Evolutionary conservation across 2,329 filamentous ascomycete species (phyloP), one percentile per base, ranked within the genome.

Genomic region (Fusarium pseudoanthophilum): DNA sequence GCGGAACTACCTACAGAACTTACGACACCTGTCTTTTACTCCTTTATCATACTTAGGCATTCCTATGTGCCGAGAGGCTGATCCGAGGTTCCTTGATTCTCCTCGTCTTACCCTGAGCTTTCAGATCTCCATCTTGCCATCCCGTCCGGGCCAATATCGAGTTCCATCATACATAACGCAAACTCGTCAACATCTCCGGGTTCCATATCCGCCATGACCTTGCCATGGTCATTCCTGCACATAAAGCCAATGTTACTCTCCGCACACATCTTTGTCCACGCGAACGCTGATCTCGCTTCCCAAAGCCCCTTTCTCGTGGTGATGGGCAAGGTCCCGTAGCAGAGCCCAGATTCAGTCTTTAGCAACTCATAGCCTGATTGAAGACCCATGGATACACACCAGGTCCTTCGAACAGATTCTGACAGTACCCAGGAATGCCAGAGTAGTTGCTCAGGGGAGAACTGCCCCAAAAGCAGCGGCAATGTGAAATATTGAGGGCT

Each of bases 401-500:
- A 80, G 2, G 78, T 80, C 15, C 80, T 75, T 11, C 80, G 71
- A n/a, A 79, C 60, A 28, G 74, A 77, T 61, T 81, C 80, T 7
- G 79, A 71, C 4, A 81, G 53, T 26, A 81, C 75, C 79, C 79
- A 81, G 8, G 78, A 72, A 37, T 79, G 72, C 79, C 79, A 81
- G 2, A 76, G 49, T 28, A 71, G 67, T 14, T 72, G 56, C 26
- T 71, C 70, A 5, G 55, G 64, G 1, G 67, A 63, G 15, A 56
- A 58, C n/a, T 60, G 65, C 4, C 57, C 60, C 14, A 62, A 60
- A 2, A 66, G 49, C 0, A 61, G 11, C 14, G 71, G 64, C 3
- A 60, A 10, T 5, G 57, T 42, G 49, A 58, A 24, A 58, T 62
- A 36, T 14, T 49, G 60, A 3, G 51, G 57, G 4, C n/a, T 39